Percentiles rank a stretch among this genome's conserved stretches.
Conservation (phyloP, 352 stramenopile species). For the Peronosclerospora sorghi region DNA sequence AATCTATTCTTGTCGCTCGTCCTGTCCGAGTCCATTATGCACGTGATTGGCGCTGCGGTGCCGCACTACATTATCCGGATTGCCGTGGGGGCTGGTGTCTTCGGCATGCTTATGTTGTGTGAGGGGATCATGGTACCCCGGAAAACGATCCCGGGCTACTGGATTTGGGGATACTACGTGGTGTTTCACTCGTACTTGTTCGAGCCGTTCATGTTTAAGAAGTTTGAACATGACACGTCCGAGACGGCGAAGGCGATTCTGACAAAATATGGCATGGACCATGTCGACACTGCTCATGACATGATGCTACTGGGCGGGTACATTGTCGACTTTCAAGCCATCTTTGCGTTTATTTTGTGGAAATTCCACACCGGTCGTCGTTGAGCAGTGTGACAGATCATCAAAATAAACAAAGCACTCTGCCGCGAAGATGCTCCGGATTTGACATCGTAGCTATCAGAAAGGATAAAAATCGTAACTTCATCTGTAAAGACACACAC, state of each 20-base stretch:
- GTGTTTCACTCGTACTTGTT: conserved; percentile 80
- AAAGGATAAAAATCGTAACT: too few species aligned
- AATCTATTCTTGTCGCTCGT: conserved; percentile 68
- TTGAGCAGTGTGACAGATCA: background rate
- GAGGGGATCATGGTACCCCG: conserved; percentile 68
- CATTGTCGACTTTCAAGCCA: conserved; percentile 23
- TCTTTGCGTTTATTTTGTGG: conserved; percentile 17
- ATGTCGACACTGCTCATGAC: conserved; percentile 30
- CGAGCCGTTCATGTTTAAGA: conserved; percentile 64
- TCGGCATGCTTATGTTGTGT: conserved; percentile 75
- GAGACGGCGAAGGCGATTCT: conserved; percentile 9
- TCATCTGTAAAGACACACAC: too few species aligned
- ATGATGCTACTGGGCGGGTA: conserved; percentile 37
- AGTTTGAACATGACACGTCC: conserved; percentile 35
- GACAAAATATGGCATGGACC: conserved; percentile 25
- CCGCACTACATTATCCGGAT: conserved; percentile 80
- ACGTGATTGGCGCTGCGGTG: conserved; percentile 55
- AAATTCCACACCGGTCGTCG: conserved; percentile 11
- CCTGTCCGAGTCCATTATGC: conserved; percentile 67
- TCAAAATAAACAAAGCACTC: too few species aligned
- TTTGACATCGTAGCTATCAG: too few species aligned
- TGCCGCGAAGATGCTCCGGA: too few species aligned
- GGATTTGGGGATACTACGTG: conserved; percentile 78
- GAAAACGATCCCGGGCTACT: conserved; percentile 46
- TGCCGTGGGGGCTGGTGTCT: conserved; percentile 50